phyloP scores from a whole-genome alignment of 1,139 yeast species.

The Diutina rugosa region DNA sequence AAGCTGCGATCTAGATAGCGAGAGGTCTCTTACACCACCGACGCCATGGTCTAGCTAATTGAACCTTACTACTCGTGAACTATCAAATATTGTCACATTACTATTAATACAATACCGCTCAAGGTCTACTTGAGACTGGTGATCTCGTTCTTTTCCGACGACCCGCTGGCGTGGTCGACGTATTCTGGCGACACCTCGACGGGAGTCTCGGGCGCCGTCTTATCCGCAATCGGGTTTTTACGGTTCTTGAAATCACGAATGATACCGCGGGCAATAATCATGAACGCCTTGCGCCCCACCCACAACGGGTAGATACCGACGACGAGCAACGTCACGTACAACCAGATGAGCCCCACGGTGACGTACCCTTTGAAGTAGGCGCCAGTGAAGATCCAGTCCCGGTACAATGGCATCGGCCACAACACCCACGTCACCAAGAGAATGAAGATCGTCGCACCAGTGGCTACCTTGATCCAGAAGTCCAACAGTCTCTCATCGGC shows the following conservation, averaged over 20 bases:
- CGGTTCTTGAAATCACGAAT: neutral
- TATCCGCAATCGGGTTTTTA: neutral
- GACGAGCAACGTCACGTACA: slow-evolving; percentile 16
- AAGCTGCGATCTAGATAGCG: too few relatives aligned
- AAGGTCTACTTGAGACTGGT: neutral
- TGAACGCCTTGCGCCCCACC: slow-evolving; percentile 19
- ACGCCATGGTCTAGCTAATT: too few relatives aligned
- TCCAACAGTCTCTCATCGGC: slow-evolving; percentile 8
- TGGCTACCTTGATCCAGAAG: slow-evolving; percentile 16
- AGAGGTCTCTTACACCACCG: too few relatives aligned
- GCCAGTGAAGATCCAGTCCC: slow-evolving; percentile 27
- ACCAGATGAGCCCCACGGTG: slow-evolving; percentile 25
- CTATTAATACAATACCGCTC: neutral
- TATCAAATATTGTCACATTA: too few relatives aligned
- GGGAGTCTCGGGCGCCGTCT: neutral
- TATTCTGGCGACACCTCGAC: neutral
- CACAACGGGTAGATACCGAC: slow-evolving; percentile 26
- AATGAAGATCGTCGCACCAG: slow-evolving; percentile 14
- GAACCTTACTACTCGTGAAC: too few relatives aligned
- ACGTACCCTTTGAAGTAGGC: slow-evolving; percentile 30
- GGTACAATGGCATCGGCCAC: slow-evolving; percentile 35
- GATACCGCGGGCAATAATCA: slow-evolving; percentile 11
- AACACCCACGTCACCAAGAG: slow-evolving; percentile 24
- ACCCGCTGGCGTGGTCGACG: neutral
- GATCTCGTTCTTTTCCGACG: neutral